Conservation (phyloP, 495 filamentous ascomycete genomes). For the Daldinia bambusicola region DNA sequence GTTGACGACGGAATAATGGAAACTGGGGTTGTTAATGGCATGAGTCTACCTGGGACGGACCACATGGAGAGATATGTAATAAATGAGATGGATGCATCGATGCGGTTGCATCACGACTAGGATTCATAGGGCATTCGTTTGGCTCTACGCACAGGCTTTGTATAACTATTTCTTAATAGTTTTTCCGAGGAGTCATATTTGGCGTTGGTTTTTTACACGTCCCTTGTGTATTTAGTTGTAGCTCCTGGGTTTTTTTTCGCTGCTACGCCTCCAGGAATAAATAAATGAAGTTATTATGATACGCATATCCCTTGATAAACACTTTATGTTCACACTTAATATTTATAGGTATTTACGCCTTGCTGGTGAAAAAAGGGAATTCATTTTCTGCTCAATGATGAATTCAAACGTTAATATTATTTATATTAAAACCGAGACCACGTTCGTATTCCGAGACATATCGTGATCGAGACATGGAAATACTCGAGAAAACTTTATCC, state of each 20-base stretch:
- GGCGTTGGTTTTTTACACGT: conserved; percentile 10
- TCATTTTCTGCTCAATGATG: no score
- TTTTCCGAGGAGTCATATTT: conserved; percentile 4
- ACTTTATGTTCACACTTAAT: no score
- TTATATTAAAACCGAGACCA: no score
- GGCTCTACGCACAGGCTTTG: conserved; percentile 20
- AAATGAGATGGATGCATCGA: conserved; percentile 29
- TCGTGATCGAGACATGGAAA: not conserved
- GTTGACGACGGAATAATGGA: conserved; percentile 42
- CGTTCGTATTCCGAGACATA: not conserved
- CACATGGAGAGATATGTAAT: conserved; percentile 9
- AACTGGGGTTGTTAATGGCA: conserved; percentile 14
- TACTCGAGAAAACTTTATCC: not conserved
- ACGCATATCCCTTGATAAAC: conserved; percentile 1
- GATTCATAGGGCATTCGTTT: conserved; percentile 18
- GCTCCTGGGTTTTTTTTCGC: not conserved
- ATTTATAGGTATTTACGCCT: no score
- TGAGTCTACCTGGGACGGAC: conserved; percentile 9
- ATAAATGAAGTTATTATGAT: conserved; percentile 33
- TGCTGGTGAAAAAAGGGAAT: no score
- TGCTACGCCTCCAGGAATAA: conserved; percentile 18
- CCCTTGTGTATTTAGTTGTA: conserved; percentile 7
- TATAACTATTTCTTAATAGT: conserved; percentile 21
- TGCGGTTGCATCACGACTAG: conserved; percentile 19
- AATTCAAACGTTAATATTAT: no score